Percentiles rank a stretch among this genome's conserved stretches.
Conservation (phyloP, 192 early-diverging fungal species). For the Coemansia asiatica region DNA sequence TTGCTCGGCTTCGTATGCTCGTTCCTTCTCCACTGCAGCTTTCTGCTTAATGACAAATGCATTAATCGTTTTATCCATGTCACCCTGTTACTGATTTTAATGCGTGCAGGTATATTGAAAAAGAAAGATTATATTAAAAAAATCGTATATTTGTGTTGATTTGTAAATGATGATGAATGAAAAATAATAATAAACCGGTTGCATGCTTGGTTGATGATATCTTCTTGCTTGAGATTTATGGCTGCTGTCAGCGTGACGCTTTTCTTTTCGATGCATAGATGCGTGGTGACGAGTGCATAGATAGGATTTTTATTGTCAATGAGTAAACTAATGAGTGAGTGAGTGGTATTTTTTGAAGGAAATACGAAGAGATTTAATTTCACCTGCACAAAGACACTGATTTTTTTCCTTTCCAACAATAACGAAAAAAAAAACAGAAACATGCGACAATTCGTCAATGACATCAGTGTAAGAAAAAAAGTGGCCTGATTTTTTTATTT, state of each 20-base stretch:
- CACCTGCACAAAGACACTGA: neutral
- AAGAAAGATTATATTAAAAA: no score
- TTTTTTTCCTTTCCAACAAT: neutral
- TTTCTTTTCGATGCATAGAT: neutral
- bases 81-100: no score
- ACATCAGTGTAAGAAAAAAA: neutral
- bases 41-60: slow-evolving; percentile 34
- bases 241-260: neutral
- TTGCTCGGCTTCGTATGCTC: slow-evolving; percentile 50
- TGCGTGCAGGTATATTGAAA: no score
- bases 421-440: neutral
- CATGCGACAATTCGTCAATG: no score
- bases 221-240: neutral
- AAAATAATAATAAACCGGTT: neutral
- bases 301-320: no score
- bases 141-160: neutral
- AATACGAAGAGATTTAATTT: neutral
- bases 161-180: neutral
- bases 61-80: neutral
- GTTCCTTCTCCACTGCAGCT: slow-evolving; percentile 59
- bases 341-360: no score
- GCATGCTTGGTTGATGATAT: neutral
- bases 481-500: neutral
- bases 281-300: neutral
- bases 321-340: no score